These are phyloP conservation scores for Cadophora luteo-olivacea DNA, from an alignment of 2,329 filamentous ascomycete species.

Conservation along the genomic window DNA sequence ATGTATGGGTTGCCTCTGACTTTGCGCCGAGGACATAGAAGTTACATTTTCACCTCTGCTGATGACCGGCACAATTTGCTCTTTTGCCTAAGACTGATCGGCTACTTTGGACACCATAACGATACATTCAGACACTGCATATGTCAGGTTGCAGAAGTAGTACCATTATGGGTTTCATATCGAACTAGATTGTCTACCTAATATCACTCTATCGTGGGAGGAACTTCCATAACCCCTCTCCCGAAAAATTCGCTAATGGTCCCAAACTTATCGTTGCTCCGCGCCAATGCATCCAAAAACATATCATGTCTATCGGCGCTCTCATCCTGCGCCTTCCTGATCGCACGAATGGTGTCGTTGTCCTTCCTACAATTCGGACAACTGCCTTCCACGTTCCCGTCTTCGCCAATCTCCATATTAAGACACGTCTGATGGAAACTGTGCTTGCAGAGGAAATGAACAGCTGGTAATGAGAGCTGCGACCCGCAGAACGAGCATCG, in stretches of 20 bases:
- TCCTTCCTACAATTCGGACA: slow-evolving; percentile 85
- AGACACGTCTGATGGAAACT: slow-evolving; percentile 94
- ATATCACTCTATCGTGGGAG: slow-evolving; percentile 24
- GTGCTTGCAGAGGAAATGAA: slow-evolving; percentile 97
- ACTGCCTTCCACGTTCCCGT: slow-evolving; percentile 70
- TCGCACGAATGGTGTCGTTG: slow-evolving; percentile 88
- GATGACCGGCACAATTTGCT: no score
- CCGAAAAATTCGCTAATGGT: slow-evolving; percentile 96
- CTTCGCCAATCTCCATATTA: slow-evolving; percentile 55
- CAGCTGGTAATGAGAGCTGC: slow-evolving; percentile 82
- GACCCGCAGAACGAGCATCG: slow-evolving; percentile 80
- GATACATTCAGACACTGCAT: not conserved
- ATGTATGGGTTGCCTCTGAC: no score
- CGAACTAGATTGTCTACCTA: slow-evolving; percentile 4
- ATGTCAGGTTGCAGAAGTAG: not conserved
- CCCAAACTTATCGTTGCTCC: slow-evolving; percentile 84
- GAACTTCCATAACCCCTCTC: slow-evolving; percentile 80
- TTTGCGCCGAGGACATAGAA: no score
- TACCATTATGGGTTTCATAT: not conserved
- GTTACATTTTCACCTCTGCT: no score
- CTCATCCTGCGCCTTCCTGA: slow-evolving; percentile 85
- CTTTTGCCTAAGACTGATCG: no score
- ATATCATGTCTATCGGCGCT: slow-evolving; percentile 86
- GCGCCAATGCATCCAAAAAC: slow-evolving; percentile 80
- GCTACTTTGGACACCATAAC: no score